Evolutionary conservation across 2,329 filamentous ascomycete species (phyloP).

Genomic region (Ceratocystis destructans): DNA sequence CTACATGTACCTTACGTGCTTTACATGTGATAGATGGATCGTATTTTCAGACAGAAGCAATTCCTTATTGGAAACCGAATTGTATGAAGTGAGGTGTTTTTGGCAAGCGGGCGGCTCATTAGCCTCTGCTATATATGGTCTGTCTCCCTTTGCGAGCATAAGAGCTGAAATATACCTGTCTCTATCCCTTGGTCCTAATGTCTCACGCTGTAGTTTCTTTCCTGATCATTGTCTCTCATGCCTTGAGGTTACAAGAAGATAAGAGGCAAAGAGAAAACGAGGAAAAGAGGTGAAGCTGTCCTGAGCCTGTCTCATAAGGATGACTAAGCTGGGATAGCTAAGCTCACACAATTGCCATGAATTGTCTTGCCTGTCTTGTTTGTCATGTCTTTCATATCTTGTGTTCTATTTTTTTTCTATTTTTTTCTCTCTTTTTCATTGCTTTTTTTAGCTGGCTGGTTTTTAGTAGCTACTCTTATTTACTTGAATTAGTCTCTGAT

Average conservation of each 20-base stretch:
- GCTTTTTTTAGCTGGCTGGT: background rate
- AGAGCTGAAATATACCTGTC: background rate
- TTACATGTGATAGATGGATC: background rate
- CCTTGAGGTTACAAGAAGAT: background rate
- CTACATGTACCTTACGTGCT: background rate
- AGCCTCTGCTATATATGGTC: background rate
- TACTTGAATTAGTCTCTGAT: no score
- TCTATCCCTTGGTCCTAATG: background rate
- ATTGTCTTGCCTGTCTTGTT: background rate
- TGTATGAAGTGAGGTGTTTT: no score
- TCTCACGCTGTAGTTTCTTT: background rate
- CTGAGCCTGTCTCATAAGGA: background rate
- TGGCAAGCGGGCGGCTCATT: no score
- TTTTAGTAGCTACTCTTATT: background rate
- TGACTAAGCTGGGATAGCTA: background rate
- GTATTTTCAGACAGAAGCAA: no score
- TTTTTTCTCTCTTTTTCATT: background rate
- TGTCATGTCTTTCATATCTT: background rate
- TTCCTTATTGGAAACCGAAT: no score
- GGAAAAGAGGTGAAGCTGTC: no score
- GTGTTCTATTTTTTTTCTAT: background rate
- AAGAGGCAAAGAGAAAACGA: no score
- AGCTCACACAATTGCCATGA: background rate
- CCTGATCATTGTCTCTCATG: background rate
- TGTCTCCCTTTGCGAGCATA: background rate